A percentile compares a stretch with the other conserved stretches of the same genome.
phyloP scores from a whole-genome alignment of 1,284 basidiomycete genomes.

The Malassezia equina region DNA sequence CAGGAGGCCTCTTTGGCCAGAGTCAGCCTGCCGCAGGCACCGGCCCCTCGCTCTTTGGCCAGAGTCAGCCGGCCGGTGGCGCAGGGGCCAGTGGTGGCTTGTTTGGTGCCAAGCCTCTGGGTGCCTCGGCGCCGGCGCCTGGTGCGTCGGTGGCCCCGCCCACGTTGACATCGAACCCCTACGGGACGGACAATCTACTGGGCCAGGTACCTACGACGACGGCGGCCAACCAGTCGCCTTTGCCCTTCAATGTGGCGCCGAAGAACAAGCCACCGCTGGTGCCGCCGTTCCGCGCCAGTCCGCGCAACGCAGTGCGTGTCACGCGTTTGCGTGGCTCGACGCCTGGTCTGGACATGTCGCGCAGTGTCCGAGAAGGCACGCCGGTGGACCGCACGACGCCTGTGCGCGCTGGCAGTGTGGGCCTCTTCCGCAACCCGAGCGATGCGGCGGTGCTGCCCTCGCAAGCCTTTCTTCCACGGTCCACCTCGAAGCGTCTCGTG shows the following conservation, averaged over 20 bases:
- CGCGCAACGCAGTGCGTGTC: conserved; percentile 35
- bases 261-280: conserved; percentile 50
- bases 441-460: conserved; percentile 50
- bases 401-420: conserved; percentile 38
- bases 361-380: conserved; percentile 38
- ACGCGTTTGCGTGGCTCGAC: conserved; percentile 42
- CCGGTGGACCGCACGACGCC: conserved; percentile 27
- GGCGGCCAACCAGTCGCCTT: conserved; percentile 25
- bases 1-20: conserved; percentile 50
- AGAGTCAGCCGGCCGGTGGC: neutral
- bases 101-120: conserved; percentile 20
- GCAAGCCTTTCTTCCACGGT: conserved; percentile 60
- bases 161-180: conserved; percentile 69
- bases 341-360: conserved; percentile 27
- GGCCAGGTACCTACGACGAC: conserved; percentile 33
- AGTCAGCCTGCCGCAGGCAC: conserved; percentile 24
- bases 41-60: conserved; percentile 23
- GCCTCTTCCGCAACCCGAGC: conserved; percentile 53
- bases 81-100: conserved; percentile 22
- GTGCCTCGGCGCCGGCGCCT: conserved; percentile 13
- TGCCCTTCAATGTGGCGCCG: conserved; percentile 48
- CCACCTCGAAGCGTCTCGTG: conserved; percentile 89
- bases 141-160: conserved; percentile 25
- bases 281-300: conserved; percentile 51
- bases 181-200: conserved; percentile 63